Conservation (phyloP, 164 flowering plant species). For the Stephania yunnanensis region DNA sequence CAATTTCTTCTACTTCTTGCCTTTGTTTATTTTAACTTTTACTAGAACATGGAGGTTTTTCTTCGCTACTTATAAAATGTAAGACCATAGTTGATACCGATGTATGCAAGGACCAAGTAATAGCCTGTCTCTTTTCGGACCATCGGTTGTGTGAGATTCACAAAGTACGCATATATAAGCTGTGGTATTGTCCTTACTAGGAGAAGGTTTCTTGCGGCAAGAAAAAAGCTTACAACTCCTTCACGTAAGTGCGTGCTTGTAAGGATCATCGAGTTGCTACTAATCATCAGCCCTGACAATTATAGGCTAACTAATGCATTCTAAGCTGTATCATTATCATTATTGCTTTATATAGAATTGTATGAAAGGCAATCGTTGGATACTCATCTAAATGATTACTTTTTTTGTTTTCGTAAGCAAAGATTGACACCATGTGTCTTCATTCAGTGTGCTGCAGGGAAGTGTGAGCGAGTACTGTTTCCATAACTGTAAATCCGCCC, state of each 20-base stretch:
- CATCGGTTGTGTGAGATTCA: background rate
- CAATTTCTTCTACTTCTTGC: background rate
- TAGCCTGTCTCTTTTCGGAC: background rate
- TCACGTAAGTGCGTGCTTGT: too few species aligned
- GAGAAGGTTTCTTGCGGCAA: background rate
- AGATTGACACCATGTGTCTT: background rate
- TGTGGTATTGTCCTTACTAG: background rate
- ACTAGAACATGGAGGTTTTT: background rate
- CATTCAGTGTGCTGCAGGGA: slow-evolving; percentile 70
- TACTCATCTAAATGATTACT: background rate
- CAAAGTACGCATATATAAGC: background rate
- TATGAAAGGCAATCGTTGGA: background rate
- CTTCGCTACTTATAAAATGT: background rate
- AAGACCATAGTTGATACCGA: background rate
- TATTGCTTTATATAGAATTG: background rate
- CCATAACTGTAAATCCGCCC: slow-evolving; percentile 83
- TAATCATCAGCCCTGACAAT: background rate
- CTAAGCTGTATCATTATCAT: background rate
- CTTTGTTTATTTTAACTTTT: background rate
- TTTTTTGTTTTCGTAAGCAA: background rate
- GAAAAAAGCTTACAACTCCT: background rate
- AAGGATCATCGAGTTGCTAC: background rate
- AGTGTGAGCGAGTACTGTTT: slow-evolving; percentile 81
- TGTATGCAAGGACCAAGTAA: too few species aligned
- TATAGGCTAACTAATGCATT: background rate